Evolutionary conservation across 2,329 filamentous ascomycete species (phyloP), one percentile per base, ranked within the genome.

Genomic region (Peltaster fructicola): DNA sequence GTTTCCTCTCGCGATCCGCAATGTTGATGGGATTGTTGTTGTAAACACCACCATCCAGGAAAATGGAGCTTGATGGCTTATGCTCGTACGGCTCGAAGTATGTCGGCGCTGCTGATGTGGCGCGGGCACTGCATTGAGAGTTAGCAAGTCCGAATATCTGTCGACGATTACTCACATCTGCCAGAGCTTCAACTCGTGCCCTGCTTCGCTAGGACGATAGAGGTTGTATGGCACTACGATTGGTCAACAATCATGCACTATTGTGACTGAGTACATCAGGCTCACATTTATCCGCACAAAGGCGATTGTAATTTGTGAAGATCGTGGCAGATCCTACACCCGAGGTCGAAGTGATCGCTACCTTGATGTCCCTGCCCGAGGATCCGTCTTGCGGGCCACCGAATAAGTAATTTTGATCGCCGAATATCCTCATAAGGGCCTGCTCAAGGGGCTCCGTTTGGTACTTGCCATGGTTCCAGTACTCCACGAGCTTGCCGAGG

Each of bases 71-170:
- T 0, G 57, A 53, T 0, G 43, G 40, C 3, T 50, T 44, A 24
- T 63, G 56, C 14, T 48, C 40, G 39, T 59, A 60, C 8, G 56
- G 51, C 32, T 59, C 59, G 43, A 64, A 63, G 32, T 54, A 59
- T 2, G 46, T 50, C 3, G 60, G 57, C 3, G 58, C 53, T 6
- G 60, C 59, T 3, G 53, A 54, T 2, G 59, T 61, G 5, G 59
- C 59, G 8, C 57, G 45, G 3, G 54, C 50, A 8, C 57, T n/a
- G n/a, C n/a, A n/a, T n/a, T n/a, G n/a, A n/a, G n/a, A n/a, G n/a
- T n/a, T n/a, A n/a, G n/a, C n/a, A n/a, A n/a, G n/a, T n/a, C n/a
- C n/a, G n/a, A n/a, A n/a, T n/a, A n/a, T n/a, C n/a, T n/a, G n/a
- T n/a, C n/a, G n/a, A n/a, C n/a, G n/a, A n/a, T n/a, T n/a, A n/a